These are phyloP conservation scores for Apiotrichum gracile DNA, from an alignment of 1,284 basidiomycete species.

Conservation along the genomic window DNA sequence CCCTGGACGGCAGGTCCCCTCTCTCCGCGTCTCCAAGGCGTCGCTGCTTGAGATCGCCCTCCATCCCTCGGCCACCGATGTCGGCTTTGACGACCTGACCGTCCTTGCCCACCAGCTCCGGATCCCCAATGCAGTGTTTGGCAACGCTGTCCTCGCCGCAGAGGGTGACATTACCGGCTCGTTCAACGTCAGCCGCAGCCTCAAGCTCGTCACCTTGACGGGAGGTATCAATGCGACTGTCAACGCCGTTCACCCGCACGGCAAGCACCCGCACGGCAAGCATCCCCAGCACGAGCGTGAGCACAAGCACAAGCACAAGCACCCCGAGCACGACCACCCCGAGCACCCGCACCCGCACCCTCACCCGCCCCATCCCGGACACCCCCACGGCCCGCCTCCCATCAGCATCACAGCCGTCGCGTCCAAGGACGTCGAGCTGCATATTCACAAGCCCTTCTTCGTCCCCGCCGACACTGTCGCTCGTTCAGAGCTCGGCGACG, in stretches of 20 bases:
- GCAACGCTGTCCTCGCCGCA: constrained; percentile 11
- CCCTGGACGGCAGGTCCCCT: too few species aligned
- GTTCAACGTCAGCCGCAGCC: constrained; percentile 26
- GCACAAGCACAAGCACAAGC: not conserved
- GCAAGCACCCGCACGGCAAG: constrained; percentile 1
- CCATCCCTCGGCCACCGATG: too few species aligned
- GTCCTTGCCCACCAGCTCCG: constrained; percentile 1
- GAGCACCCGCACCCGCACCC: constrained; percentile 8
- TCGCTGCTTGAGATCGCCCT: too few species aligned
- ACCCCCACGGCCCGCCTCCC: constrained; percentile 11
- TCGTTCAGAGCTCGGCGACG: constrained; percentile 48
- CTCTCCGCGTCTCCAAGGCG: too few species aligned
- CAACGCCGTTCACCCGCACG: constrained; percentile 16
- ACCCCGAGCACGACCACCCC: constrained; percentile 3
- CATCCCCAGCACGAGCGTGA: not conserved
- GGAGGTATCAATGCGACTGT: constrained; percentile 31
- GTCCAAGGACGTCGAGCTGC: constrained; percentile 24
- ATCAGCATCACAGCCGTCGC: constrained; percentile 25
- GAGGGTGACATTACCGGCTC: constrained; percentile 22
- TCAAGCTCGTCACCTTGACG: constrained; percentile 24
- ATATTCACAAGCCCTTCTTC: constrained; percentile 20
- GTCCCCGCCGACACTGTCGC: constrained; percentile 43
- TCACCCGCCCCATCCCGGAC: not conserved
- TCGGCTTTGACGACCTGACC: constrained; percentile 10
- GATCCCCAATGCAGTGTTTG: constrained; percentile 7